phyloP scores from a whole-genome alignment of 2,329 filamentous ascomycete species.

The Pyrenochaeta sp. region DNA sequence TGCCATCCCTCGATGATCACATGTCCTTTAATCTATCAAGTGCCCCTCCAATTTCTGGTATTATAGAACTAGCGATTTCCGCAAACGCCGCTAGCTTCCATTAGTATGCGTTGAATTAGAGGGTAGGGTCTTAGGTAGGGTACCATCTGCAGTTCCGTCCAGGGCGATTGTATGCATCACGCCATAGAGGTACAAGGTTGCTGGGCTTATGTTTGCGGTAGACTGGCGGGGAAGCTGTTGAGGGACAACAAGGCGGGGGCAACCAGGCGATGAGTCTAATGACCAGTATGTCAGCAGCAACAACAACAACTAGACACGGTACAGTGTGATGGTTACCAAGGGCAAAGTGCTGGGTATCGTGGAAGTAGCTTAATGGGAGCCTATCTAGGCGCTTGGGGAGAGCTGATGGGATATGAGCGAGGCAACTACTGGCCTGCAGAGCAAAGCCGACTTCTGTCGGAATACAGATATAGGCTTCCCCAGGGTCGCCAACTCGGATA shows the following conservation, averaged over 20 bases:
- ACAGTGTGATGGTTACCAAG: neutral
- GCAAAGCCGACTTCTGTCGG: slow-evolving; percentile 24
- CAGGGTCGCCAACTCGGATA: slow-evolving; percentile 19
- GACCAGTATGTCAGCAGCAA: neutral
- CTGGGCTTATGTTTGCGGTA: neutral
- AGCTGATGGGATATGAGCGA: neutral
- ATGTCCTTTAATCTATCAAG: neutral
- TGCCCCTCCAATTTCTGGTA: neutral
- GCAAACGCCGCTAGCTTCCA: neutral
- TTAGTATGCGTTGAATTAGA: neutral
- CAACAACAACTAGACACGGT: neutral
- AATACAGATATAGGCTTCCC: slow-evolving; percentile 24
- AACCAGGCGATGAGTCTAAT: neutral
- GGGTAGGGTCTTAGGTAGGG: neutral
- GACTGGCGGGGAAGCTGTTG: neutral
- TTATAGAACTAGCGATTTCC: neutral
- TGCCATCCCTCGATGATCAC: no score
- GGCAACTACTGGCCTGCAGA: slow-evolving; percentile 13
- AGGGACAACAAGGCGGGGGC: neutral
- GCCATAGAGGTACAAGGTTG: neutral
- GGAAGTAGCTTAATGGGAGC: neutral
- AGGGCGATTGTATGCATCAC: neutral
- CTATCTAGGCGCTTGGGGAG: neutral
- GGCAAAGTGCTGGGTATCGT: neutral
- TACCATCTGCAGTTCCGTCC: neutral